Percentiles rank a stretch among this genome's conserved stretches.
These are phyloP conservation scores for Orobanche coerulescens DNA, from an alignment of 257 asterid species.

Conservation along the genomic window DNA sequence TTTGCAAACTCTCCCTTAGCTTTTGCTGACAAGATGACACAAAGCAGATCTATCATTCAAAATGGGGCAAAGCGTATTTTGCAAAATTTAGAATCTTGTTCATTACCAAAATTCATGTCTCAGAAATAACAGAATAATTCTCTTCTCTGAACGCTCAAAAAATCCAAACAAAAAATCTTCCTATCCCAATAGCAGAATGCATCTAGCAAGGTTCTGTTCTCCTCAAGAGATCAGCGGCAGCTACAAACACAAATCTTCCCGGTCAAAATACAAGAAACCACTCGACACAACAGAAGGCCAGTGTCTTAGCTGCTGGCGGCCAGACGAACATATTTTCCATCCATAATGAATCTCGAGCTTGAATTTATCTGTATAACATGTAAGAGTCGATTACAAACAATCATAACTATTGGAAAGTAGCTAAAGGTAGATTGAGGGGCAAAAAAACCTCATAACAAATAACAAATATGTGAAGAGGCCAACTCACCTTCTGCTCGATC, in stretches of 20 bases:
- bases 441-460: background rate
- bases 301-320: slow-evolving; percentile 34
- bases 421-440: background rate
- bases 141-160: background rate
- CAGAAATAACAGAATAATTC: background rate
- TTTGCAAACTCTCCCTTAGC: too few relatives aligned
- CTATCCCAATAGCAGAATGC: background rate
- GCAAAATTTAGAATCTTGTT: background rate
- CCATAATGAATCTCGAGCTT: slow-evolving; percentile 52
- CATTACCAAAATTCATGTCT: background rate
- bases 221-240: too few relatives aligned
- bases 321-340: slow-evolving; percentile 53
- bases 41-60: too few relatives aligned
- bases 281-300: background rate
- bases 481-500: slow-evolving; percentile 55
- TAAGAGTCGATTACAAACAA: background rate
- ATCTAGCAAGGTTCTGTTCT: background rate
- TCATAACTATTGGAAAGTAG: background rate
- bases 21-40: too few relatives aligned
- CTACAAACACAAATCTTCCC: background rate
- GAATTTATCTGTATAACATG: slow-evolving; percentile 45
- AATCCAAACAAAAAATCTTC: background rate
- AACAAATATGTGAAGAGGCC: background rate
- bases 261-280: background rate
- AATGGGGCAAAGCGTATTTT: background rate